Conservation (phyloP, 2,329 filamentous ascomycete species). For the Aureobasidium subglaciale region DNA sequence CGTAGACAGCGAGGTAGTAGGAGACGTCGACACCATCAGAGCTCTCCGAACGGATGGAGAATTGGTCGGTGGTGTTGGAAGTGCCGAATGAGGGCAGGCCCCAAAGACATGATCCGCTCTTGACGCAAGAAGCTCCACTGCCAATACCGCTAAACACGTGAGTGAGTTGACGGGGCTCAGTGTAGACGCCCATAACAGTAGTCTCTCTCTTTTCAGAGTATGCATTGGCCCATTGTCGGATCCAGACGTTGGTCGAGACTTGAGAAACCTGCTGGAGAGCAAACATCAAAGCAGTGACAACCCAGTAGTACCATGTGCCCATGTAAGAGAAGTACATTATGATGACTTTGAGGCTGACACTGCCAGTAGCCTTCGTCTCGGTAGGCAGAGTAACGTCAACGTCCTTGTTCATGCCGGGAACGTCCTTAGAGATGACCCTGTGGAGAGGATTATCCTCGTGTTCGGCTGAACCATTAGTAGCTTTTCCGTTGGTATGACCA, state of each 20-base stretch:
- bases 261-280: constrained; percentile 74
- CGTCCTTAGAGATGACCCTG: constrained; percentile 35
- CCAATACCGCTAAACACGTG: constrained; percentile 35
- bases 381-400: constrained; percentile 33
- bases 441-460: constrained; percentile 39
- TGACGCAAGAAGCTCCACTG: constrained; percentile 41
- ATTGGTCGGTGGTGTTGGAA: constrained; percentile 1
- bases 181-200: constrained; percentile 28
- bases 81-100: constrained; percentile 27
- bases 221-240: constrained; percentile 88
- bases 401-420: constrained; percentile 30
- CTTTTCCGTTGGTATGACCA: constrained; percentile 43
- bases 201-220: constrained; percentile 51
- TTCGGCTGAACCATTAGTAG: constrained; percentile 26
- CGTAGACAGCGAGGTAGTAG: constrained; percentile 82
- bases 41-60: constrained; percentile 13
- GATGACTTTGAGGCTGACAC: constrained; percentile 83
- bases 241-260: constrained; percentile 89
- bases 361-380: constrained; percentile 76
- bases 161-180: constrained; percentile 33
- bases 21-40: constrained; percentile 61
- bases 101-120: constrained; percentile 46
- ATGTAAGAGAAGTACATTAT: constrained; percentile 79
- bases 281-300: constrained; percentile 67
- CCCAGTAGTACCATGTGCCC: constrained; percentile 97